Base-by-base conservation (phyloP, 2,329 filamentous ascomycete genomes). In the Fusarium incarnatum region DNA sequence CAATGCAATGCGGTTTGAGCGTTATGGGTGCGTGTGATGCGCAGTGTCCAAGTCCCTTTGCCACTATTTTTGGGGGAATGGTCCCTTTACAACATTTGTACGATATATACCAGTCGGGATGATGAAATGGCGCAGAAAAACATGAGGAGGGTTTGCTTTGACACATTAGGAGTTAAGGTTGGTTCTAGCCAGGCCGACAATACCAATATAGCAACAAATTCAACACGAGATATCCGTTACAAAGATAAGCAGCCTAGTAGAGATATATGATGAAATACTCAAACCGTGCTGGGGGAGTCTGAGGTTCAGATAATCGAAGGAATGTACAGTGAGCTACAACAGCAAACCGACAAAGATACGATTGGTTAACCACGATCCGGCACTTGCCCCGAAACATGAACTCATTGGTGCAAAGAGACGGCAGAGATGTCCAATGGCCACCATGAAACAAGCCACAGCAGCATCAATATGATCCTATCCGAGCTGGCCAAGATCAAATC, bases 51-150 rank as follows among this genome's bases (percentile, higher is more conserved):
- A 41, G 53, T 48, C 52, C 27, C 44, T 50, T 42, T 54, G 61
- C 50, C 64, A 34, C 52, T 69, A 30, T 44, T 66, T 67, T 45
- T 27, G 40, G 9, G 11, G 32, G 41, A 23, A 41, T 48, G 27
- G 32, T 37, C 45, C 30, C 56, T 57, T 58, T 55, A 65, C 60
- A 25, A 45, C 40, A 62, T 56, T 41, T 71, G 68, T 71, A 71
- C 32, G 65, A 71, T 72, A 71, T 72, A 71, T 72, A 71, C 68
- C 68, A 71, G 61, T 41, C 34, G 53, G 60, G 60, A 57, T 53
- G 68, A 71, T 53, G 56, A 63, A 66, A 54, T 20, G 66, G 68
- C 64, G 69, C 56, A 62, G 56, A 72, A 71, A 70, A 68, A 55
- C 63, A 70, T 28, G 67, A 52, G 56, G 53, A 40, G 60, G 42